Base-by-base conservation (phyloP, 2,329 filamentous ascomycete species). In the Fusarium zealandicum region DNA sequence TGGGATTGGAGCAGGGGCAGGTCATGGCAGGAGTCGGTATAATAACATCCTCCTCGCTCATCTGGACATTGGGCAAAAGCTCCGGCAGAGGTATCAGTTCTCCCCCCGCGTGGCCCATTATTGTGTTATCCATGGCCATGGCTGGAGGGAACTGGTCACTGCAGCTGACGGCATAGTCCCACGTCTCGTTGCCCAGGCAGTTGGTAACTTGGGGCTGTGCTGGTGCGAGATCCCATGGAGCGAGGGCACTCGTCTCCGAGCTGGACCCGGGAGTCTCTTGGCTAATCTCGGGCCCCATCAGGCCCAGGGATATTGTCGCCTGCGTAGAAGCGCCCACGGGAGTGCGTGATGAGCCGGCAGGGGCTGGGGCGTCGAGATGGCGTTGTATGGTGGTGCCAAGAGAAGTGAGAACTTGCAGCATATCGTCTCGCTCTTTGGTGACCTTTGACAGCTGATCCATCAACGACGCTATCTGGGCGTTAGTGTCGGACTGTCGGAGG, bases 381-480 rank as follows among this genome's bases (percentile, higher is more conserved):
- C 62, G 61, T 14, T 53, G 49, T 11, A 65, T 65, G 2, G 61
- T 55, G 0, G 42, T 42, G 6, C 60, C 59, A 6, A 65, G n/a
- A 1, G 55, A 54, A 7, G 51, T 43, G 9, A 64, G 37, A 1
- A 61, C 56, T 16, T 60, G 38, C 9, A 65, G 13, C 14, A 62
- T 48, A 39, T 58, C 51, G 27, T 65, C 66, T 8, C 66, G 58
- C 33, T 71, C 66, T 18, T 59, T 57, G 12, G 63, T 70, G 16
- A 69, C 61, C 5, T 54, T 38, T 17, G 59, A 50, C 6, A 71
- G 56, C 43, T 66, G 64, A 7, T 69, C 67, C 60, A 68, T 66
- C 39, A 70, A 51, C 3, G 51, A 43, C 6, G 60, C 57, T 14
- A 68, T 43, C 16, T 68, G 62, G 9, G 64, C 30, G 30, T 57